Base-by-base conservation (phyloP, 768 basidiomycete species). In the Russula brevipes region DNA sequence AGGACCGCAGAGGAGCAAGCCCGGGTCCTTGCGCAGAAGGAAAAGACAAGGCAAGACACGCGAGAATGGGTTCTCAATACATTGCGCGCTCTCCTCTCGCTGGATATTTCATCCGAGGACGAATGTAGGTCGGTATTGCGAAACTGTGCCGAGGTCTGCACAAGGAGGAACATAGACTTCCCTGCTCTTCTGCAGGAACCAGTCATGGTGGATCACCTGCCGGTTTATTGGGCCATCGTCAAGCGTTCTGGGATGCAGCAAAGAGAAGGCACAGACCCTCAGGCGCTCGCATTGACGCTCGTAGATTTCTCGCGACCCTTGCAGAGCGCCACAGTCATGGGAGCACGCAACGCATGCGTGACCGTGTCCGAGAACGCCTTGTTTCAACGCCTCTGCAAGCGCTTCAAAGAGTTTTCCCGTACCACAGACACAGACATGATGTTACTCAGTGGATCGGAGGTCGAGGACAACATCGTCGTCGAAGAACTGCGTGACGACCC, bases 171-270 rank as follows among this genome's bases (percentile, higher is more conserved):
- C 16, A 60, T 88, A 1, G 79, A 82, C 1, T 74, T 88, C 36
- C 77, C 83, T 0, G 62, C 75, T 0, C 67, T 89, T 16, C 73
- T 89, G 0, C 87, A 88, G 68, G 82, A 87, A 53, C 78, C 72
- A 41, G 81, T 75, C 5, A 82, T 88, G 39, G 87, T 87, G 67
- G 76, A 75, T 0, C 85, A 84, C 68, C 84, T 83, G 0, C 83
- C 86, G 0, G 67, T 89, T 4, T 89, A 88, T 69, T 89, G 88
- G 88, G 83, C 83, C 0, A 82, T 89, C 65, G 72, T 88, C 33
- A 46, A 54, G 86, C 85, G 60, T 79, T 78, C 7, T 72, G 77
- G 3, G 65, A 66, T 38, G 31, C 56, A 7, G 56, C 4, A 19
- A 50, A 30, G 57, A 5, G 38, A 39, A 12, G 12, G 38, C 12